These are phyloP conservation scores for Fusarium nelsonii DNA, from an alignment of 2,329 filamentous ascomycete species.

Conservation along the genomic window DNA sequence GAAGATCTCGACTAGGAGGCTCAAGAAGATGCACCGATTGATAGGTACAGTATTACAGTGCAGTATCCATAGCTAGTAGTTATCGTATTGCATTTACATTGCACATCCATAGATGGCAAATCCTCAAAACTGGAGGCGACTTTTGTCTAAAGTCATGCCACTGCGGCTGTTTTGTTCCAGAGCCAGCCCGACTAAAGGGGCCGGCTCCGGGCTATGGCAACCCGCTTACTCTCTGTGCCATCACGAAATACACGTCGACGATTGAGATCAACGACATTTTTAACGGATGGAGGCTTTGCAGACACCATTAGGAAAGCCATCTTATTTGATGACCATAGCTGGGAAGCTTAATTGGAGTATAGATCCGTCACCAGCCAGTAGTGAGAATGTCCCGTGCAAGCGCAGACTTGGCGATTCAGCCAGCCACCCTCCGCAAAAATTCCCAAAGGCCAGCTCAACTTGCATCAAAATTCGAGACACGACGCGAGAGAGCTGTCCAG, in stretches of 20 bases:
- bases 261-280: not conserved
- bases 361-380: not conserved
- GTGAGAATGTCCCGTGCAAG: slow-evolving; percentile 13
- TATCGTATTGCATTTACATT: slow-evolving; percentile 26
- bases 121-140: slow-evolving; percentile 6
- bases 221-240: not conserved
- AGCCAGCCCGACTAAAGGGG: slow-evolving; percentile 15
- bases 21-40: slow-evolving; percentile 1
- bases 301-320: slow-evolving; percentile 15
- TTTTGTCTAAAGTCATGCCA: slow-evolving; percentile 31
- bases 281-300: not conserved
- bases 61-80: not conserved
- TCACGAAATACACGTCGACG: slow-evolving; percentile 9
- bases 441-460: slow-evolving; percentile 9
- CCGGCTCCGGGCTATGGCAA: slow-evolving; percentile 28
- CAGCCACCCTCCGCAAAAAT: slow-evolving; percentile 24
- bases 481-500: slow-evolving; percentile 12
- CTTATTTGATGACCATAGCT: slow-evolving; percentile 27
- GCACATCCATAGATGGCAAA: slow-evolving; percentile 23
- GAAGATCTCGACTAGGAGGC: slow-evolving; percentile 19
- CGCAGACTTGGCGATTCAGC: slow-evolving; percentile 29
- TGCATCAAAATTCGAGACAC: slow-evolving; percentile 13
- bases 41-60: slow-evolving; percentile 8
- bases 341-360: slow-evolving; percentile 17
- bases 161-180: not conserved